Conservation (phyloP, 495 filamentous ascomycete genomes). For the Parathielavia hyrcaniae region DNA sequence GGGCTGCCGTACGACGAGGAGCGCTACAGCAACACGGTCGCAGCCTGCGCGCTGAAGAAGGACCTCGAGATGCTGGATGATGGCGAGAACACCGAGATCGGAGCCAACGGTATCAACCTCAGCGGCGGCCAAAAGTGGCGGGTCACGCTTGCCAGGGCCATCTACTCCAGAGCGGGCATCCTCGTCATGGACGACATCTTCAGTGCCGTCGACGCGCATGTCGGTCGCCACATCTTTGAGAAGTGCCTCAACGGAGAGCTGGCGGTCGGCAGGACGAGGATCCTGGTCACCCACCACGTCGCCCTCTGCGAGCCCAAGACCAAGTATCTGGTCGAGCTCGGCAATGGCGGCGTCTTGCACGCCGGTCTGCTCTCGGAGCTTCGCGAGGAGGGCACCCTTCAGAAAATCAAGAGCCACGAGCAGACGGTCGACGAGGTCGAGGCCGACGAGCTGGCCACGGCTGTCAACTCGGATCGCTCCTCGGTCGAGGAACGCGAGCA, state of each 20-base stretch:
- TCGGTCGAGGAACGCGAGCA: constrained; percentile 24
- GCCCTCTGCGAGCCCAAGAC: constrained; percentile 61
- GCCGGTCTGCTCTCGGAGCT: constrained; percentile 56
- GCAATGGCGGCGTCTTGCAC: constrained; percentile 58
- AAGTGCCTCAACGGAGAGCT: constrained; percentile 65
- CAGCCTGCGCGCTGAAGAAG: constrained; percentile 64
- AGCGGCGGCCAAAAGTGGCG: constrained; percentile 82
- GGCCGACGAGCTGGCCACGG: constrained; percentile 41
- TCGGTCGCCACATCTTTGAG: constrained; percentile 71
- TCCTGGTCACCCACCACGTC: constrained; percentile 81
- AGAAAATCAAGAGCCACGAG: constrained; percentile 54
- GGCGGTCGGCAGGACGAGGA: constrained; percentile 61
- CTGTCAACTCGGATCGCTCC: constrained; percentile 42
- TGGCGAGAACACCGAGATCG: constrained; percentile 73
- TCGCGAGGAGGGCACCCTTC: constrained; percentile 48
- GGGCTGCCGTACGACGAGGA: constrained; percentile 59
- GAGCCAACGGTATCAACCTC: constrained; percentile 75
- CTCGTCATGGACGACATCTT: constrained; percentile 83
- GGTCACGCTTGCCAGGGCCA: constrained; percentile 67
- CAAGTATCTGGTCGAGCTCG: constrained; percentile 63
- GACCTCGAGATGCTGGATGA: constrained; percentile 69
- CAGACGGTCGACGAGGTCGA: constrained; percentile 41
- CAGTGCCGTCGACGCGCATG: constrained; percentile 66
- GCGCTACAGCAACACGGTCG: constrained; percentile 59
- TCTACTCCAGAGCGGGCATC: constrained; percentile 75